Evolutionary conservation across 305 asterid species (phyloP).

Genomic region (Euphrasia arctica): DNA sequence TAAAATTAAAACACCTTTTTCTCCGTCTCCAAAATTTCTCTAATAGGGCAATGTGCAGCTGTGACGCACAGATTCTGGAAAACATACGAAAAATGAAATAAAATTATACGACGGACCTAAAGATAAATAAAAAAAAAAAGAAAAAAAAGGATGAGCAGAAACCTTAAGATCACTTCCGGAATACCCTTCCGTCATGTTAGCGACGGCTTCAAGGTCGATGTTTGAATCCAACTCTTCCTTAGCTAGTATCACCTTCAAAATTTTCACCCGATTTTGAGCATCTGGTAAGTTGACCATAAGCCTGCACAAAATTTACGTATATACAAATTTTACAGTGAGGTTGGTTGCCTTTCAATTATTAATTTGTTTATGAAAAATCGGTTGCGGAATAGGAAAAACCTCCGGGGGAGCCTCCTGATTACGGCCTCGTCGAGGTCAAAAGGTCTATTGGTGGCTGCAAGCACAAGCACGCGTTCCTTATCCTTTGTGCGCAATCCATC

Average conservation of each 20-base stretch:
- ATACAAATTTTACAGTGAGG: not conserved
- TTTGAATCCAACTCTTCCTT: slow-evolving; percentile 70
- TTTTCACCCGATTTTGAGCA: slow-evolving; percentile 68
- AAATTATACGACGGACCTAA: not conserved
- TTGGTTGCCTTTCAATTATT: not conserved
- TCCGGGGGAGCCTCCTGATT: slow-evolving; percentile 89
- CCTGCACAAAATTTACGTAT: slow-evolving; percentile 40
- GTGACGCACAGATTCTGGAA: slow-evolving; percentile 84
- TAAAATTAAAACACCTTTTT: slow-evolving; percentile 63
- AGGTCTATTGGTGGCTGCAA: slow-evolving; percentile 92
- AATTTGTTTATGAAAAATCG: not conserved
- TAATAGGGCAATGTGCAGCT: slow-evolving; percentile 91
- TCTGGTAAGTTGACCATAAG: slow-evolving; percentile 92
- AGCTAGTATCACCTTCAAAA: slow-evolving; percentile 59
- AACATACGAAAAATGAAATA: not conserved
- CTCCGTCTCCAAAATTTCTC: slow-evolving; percentile 85
- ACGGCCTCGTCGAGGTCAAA: slow-evolving; percentile 96
- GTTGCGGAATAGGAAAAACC: slow-evolving; percentile 37
- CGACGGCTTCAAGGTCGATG: slow-evolving; percentile 72
- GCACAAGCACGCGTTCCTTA: slow-evolving; percentile 86
- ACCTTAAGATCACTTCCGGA: slow-evolving; percentile 98
- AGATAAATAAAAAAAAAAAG: not conserved
- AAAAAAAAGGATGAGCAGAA: slow-evolving; percentile 20
- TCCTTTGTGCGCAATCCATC: slow-evolving; percentile 92
- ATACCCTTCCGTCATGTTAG: slow-evolving; percentile 84